Percentiles rank a stretch among this genome's conserved stretches.
Evolutionary conservation across 768 basidiomycete species (phyloP).

Genomic region (Cystobasidium tubakii): DNA sequence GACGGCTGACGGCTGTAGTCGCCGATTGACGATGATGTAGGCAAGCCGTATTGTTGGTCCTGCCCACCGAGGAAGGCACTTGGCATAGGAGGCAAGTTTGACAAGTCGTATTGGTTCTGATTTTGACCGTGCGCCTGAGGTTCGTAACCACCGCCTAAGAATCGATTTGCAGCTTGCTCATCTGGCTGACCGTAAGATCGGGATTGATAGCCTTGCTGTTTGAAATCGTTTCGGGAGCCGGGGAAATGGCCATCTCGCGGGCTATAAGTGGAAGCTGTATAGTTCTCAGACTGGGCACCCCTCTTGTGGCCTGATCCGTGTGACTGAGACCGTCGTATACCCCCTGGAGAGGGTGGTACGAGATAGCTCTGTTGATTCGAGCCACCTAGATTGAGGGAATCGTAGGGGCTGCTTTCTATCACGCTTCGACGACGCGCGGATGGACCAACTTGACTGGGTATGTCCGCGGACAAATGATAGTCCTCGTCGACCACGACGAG

Average conservation of each 20-base stretch:
- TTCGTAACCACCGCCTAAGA: background rate
- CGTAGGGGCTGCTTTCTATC: conserved; percentile 9
- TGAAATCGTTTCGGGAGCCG: background rate
- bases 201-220: background rate
- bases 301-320: conserved; percentile 2
- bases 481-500: background rate
- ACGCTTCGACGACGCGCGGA: conserved; percentile 11
- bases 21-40: background rate
- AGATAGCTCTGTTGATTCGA: conserved; percentile 22
- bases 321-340: conserved; percentile 12
- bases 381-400: background rate
- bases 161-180: background rate
- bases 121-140: background rate
- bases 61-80: background rate
- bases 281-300: conserved; percentile 19
- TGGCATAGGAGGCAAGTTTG: conserved; percentile 5
- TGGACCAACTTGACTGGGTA: conserved; percentile 24
- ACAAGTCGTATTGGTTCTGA: background rate
- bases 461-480: background rate
- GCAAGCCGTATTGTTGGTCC: background rate
- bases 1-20: background rate
- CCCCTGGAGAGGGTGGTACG: conserved; percentile 23
- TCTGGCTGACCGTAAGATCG: background rate
- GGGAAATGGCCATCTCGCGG: background rate
- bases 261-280: conserved; percentile 5